phyloP scores from a whole-genome alignment of 306 rosid species.

The Vigna mungo region DNA sequence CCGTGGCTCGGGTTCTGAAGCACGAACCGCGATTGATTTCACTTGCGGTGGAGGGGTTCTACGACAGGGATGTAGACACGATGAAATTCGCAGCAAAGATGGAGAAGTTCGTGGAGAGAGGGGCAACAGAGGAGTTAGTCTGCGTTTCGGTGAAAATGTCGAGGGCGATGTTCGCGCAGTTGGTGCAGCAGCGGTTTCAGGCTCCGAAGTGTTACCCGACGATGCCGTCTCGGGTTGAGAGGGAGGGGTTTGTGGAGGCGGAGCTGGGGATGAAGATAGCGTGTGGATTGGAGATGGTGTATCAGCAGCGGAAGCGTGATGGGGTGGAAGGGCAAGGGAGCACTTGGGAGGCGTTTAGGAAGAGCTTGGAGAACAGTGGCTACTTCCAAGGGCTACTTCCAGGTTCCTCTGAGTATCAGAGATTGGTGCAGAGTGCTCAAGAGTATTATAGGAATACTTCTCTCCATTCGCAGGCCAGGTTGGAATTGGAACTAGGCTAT shows the following conservation, averaged over 20 bases:
- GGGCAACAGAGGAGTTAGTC: conserved; percentile 69
- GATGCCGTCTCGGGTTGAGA: conserved; percentile 56
- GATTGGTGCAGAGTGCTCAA: conserved; percentile 80
- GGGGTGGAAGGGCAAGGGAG: conserved; percentile 77
- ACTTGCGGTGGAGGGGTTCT: conserved; percentile 85
- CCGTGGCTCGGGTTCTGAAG: conserved; percentile 71
- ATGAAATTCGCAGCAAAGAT: conserved; percentile 82
- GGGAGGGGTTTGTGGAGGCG: conserved; percentile 56
- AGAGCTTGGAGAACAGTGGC: conserved; percentile 78
- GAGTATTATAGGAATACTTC: conserved; percentile 71
- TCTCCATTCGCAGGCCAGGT: conserved; percentile 70
- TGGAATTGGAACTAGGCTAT: not conserved
- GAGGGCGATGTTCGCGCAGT: conserved; percentile 93
- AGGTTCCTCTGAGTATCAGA: conserved; percentile 77
- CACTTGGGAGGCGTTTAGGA: conserved; percentile 75
- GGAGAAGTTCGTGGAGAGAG: conserved; percentile 75
- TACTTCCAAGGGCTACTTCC: conserved; percentile 81
- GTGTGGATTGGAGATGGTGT: conserved; percentile 95
- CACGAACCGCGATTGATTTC: conserved; percentile 79
- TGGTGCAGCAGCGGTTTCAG: conserved; percentile 81
- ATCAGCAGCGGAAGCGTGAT: conserved; percentile 77
- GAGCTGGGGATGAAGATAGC: conserved; percentile 94
- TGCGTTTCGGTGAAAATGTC: conserved; percentile 77
- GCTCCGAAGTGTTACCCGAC: conserved; percentile 83
- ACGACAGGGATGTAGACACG: conserved; percentile 82